Evolutionary conservation across 2,329 filamentous ascomycete genomes (phyloP).

Genomic region (Arthroderma sp.): DNA sequence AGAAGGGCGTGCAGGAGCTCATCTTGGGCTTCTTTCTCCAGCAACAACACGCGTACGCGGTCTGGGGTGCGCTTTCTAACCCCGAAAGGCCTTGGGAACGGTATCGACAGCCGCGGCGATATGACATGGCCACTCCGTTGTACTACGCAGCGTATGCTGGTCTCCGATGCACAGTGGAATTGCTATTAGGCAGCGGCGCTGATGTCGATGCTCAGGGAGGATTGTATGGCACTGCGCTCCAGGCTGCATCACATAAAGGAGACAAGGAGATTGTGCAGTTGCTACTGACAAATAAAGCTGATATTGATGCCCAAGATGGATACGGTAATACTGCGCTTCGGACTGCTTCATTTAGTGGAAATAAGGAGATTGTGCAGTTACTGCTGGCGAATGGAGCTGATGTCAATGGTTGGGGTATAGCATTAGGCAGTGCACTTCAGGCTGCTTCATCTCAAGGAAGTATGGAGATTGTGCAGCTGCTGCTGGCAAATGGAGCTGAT

Average conservation of each 20-base stretch:
- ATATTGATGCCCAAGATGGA: conserved; percentile 9
- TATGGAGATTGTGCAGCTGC: conserved; percentile 5
- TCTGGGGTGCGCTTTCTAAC: conserved; percentile 6
- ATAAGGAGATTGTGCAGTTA: conserved; percentile 1
- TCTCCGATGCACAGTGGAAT: background rate
- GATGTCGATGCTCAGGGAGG: conserved; percentile 1
- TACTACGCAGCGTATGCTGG: background rate
- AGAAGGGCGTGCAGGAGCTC: conserved; percentile 6
- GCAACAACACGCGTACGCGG: conserved; percentile 3
- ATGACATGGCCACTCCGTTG: background rate
- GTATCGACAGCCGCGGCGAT: background rate
- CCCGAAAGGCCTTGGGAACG: too few relatives aligned
- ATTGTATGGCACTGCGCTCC: conserved; percentile 6
- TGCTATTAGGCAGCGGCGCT: conserved; percentile 3
- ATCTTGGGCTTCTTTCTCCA: conserved; percentile 9
- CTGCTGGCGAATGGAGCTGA: conserved; percentile 4
- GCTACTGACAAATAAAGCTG: conserved; percentile 9
- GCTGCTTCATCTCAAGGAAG: conserved; percentile 9
- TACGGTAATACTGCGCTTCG: background rate
- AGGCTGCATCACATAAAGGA: conserved; percentile 9
- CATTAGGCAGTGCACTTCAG: conserved; percentile 8
- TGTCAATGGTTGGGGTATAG: background rate
- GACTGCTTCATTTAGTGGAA: background rate
- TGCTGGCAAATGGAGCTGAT: conserved; percentile 10
- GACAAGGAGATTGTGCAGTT: conserved; percentile 6